A percentile compares a stretch with the other conserved stretches of the same genome.
These are phyloP conservation scores for Nymphaea colorata DNA, from an alignment of 164 flowering plant species.

Conservation along the genomic window DNA sequence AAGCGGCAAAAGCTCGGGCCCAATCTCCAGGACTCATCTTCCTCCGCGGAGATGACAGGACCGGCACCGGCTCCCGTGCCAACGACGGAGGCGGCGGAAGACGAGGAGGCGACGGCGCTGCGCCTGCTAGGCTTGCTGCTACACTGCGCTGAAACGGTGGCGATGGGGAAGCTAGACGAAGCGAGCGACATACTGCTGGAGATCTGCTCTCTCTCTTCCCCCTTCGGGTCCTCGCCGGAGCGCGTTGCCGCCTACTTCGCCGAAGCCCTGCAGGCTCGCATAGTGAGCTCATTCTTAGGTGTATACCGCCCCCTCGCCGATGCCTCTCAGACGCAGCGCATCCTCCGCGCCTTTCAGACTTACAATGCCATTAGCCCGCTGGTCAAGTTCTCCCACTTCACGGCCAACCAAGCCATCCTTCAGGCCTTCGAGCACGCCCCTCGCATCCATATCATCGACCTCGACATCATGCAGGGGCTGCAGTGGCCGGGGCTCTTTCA, in stretches of 20 bases:
- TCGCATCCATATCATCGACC: slow-evolving; percentile 72
- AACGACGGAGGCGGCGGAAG: background rate
- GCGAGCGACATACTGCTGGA: slow-evolving; percentile 68
- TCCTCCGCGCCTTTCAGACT: slow-evolving; percentile 54
- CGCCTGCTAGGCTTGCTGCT: slow-evolving; percentile 53
- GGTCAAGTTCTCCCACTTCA: slow-evolving; percentile 83
- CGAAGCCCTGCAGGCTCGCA: slow-evolving; percentile 59
- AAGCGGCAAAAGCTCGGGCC: no score
- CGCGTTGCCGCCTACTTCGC: slow-evolving; percentile 85
- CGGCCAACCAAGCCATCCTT: slow-evolving; percentile 81
- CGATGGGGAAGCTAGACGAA: slow-evolving; percentile 49
- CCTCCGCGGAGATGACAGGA: no score
- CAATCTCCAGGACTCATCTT: no score
- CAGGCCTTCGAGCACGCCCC: slow-evolving; percentile 55
- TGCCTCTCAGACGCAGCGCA: slow-evolving; percentile 26
- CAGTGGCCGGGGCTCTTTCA: slow-evolving; percentile 97
- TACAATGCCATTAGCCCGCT: slow-evolving; percentile 70
- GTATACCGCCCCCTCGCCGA: slow-evolving; percentile 34
- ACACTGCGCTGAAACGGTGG: slow-evolving; percentile 82
- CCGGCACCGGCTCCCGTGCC: no score
- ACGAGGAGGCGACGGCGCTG: slow-evolving; percentile 31
- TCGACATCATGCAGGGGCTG: slow-evolving; percentile 93
- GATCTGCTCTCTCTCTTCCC: slow-evolving; percentile 64
- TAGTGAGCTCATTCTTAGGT: slow-evolving; percentile 45
- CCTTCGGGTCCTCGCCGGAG: slow-evolving; percentile 75